phyloP scores from a whole-genome alignment of 768 basidiomycete genomes.

The Tephrocybe sp. region DNA sequence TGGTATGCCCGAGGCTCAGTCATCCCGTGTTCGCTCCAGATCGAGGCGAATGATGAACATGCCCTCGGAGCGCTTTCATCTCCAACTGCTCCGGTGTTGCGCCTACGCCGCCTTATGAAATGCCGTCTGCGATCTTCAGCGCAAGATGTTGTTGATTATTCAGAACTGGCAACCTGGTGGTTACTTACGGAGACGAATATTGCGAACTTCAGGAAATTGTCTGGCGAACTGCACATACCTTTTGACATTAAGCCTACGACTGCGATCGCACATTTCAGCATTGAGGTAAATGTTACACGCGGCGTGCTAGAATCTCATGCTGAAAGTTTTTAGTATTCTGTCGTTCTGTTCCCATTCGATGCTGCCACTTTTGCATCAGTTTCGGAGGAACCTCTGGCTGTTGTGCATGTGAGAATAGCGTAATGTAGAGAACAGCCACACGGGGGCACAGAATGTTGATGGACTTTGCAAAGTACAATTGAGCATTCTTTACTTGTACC shows the following conservation, averaged over 20 bases:
- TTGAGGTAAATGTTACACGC: conserved; percentile 26
- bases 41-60: conserved; percentile 31
- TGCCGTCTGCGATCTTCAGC: conserved; percentile 12
- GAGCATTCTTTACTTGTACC: no score
- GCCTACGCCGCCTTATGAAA: conserved; percentile 26
- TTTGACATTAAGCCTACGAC: conserved; percentile 33
- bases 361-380: conserved; percentile 24
- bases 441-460: conserved; percentile 21
- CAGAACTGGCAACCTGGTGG: conserved; percentile 33
- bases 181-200: conserved; percentile 16
- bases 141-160: conserved; percentile 25
- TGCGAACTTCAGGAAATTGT: conserved; percentile 19
- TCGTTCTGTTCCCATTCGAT: conserved; percentile 36
- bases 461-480: not conserved
- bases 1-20: conserved; percentile 38
- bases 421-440: conserved; percentile 26
- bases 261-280: conserved; percentile 33
- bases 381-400: conserved; percentile 22
- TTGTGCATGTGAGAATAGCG: conserved; percentile 30
- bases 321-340: conserved; percentile 28
- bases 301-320: not conserved
- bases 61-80: conserved; percentile 33
- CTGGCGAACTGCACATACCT: conserved; percentile 36
- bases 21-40: conserved; percentile 32
- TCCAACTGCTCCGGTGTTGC: conserved; percentile 29